Conservation (phyloP, 2,329 filamentous ascomycete genomes). For the Fusarium musae region DNA sequence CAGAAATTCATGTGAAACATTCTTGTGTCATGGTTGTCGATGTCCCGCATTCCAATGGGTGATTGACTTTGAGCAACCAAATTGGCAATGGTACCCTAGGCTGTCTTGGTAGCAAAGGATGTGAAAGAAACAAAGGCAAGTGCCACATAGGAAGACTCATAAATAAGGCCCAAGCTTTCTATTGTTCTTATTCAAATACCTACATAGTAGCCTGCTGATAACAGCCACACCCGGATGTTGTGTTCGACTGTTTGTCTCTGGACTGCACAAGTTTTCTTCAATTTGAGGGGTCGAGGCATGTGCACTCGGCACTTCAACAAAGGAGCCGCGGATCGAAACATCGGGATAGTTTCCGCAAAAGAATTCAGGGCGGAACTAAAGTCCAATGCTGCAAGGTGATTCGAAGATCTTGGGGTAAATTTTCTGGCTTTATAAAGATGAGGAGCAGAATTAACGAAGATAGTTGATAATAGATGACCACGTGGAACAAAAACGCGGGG, state of each 20-base stretch:
- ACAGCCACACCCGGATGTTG: neutral
- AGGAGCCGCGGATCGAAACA: constrained; percentile 11
- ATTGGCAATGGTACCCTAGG: neutral
- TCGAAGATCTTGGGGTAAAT: constrained; percentile 17
- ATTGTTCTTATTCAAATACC: constrained; percentile 3
- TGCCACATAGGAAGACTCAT: neutral
- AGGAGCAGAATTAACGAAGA: constrained; percentile 16
- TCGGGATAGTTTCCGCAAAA: constrained; percentile 3
- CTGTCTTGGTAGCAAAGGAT: neutral
- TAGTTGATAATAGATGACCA: neutral
- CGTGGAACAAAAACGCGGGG: neutral
- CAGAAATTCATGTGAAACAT: neutral
- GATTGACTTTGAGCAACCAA: neutral
- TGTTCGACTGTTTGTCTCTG: neutral
- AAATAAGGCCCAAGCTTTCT: neutral
- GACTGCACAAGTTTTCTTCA: neutral
- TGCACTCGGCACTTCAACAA: constrained; percentile 26
- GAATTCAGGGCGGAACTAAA: neutral
- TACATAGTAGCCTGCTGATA: neutral
- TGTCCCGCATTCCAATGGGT: constrained; percentile 13
- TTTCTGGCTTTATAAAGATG: neutral
- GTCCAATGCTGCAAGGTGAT: neutral
- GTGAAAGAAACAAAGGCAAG: neutral
- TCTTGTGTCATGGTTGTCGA: neutral
- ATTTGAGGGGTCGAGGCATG: constrained; percentile 9